Base-by-base conservation (phyloP, 78 protist species). In the Polysphondylium violaceum region DNA sequence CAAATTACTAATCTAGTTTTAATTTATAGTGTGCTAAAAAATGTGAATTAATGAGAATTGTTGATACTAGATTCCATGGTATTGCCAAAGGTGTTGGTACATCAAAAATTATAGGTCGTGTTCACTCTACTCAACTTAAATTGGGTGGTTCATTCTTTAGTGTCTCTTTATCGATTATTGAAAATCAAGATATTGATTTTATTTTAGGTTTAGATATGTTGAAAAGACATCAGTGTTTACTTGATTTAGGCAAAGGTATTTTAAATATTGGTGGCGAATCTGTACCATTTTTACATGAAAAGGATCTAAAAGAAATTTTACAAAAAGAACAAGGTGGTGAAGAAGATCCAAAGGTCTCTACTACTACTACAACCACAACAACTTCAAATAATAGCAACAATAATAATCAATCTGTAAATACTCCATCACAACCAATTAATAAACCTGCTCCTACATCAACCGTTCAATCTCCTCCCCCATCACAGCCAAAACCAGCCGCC, bases 41-140 rank as follows among this genome's bases (percentile, higher is more conserved):
- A 56, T 94, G 96, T 73, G 90, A 72, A 44, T 55, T 95, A 25
- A 31, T 21, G 19, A 72, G 96, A 65, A 94, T 95, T 27, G 36
- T 94, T 23, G 97, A 95, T 68, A 91, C 9, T 3, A 53, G 96
- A 60, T 95, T 78, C 35, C 89, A 50, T n/a, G 97, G 97, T 60
- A 59, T 94, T 61, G 97, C 97, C 3, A 71, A 75, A 21, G 98
- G 98, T 68, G 98, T 96, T 47, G 98, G 98, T 44, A 81, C 95
- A 27, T 74, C 92, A 38, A 91, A 91, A 53, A 96, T 96, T 38
- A 58, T 96, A 8, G 98, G 98, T 43, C 44, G 97, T 27, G 87
- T 96, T 16, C 98, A 96, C 61, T 38, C 59, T 55, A 78, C 96
- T 12, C 53, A 53, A 25, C 7, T 95, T 50, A 79, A 76, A 27